phyloP scores from a whole-genome alignment of 805 yeast genomes.

The Candida khao-thaluensis region DNA sequence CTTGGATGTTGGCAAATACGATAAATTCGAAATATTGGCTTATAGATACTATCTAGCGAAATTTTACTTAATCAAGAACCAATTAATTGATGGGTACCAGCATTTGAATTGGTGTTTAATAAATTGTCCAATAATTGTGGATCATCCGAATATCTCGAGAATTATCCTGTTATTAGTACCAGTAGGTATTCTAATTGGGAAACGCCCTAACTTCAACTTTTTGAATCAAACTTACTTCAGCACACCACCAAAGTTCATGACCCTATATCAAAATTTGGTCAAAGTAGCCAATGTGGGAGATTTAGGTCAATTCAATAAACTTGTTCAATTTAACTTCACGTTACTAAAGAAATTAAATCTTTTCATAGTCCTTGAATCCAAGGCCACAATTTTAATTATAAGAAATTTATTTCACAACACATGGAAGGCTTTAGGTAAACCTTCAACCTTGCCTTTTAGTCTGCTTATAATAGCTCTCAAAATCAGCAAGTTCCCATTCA shows the following conservation, averaged over 20 bases:
- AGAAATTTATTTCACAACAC: conserved; percentile 43
- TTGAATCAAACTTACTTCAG: conserved; percentile 15
- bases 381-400: conserved; percentile 43
- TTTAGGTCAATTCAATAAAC: conserved; percentile 31
- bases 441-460: conserved; percentile 30
- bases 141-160: conserved; percentile 35
- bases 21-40: conserved; percentile 45
- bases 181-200: conserved; percentile 53
- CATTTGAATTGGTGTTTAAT: conserved; percentile 57
- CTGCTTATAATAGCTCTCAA: conserved; percentile 22
- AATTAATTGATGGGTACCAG: conserved; percentile 43
- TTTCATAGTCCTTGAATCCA: conserved; percentile 45
- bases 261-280: conserved; percentile 38
- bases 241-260: conserved; percentile 19
- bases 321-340: conserved; percentile 25
- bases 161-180: conserved; percentile 53
- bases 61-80: conserved; percentile 53
- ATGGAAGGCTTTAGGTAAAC: conserved; percentile 27
- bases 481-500: conserved; percentile 10
- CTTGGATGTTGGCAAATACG: conserved; percentile 41
- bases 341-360: conserved; percentile 39
- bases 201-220: conserved; percentile 39
- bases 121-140: conserved; percentile 31
- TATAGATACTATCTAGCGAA: conserved; percentile 56
- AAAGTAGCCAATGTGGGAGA: conserved; percentile 44